These are phyloP conservation scores for Didymosphaeria variabile DNA, from an alignment of 2,329 filamentous ascomycete species.

Conservation along the genomic window DNA sequence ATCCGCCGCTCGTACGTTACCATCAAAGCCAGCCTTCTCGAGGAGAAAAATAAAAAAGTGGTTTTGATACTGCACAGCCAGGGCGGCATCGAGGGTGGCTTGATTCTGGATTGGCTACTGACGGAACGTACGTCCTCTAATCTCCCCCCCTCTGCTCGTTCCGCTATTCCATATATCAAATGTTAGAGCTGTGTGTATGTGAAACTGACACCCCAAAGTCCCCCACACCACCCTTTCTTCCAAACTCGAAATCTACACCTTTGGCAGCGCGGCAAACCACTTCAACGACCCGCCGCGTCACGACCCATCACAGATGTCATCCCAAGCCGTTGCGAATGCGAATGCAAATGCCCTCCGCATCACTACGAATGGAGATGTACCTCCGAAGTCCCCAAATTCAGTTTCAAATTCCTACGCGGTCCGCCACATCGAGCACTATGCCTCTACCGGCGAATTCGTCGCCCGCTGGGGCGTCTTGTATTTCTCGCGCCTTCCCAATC, in stretches of 20 bases:
- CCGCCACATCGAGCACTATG: slow-evolving; percentile 79
- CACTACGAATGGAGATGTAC: no score
- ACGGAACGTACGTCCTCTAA: slow-evolving; percentile 71
- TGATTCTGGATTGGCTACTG: slow-evolving; percentile 80
- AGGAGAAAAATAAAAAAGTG: slow-evolving; percentile 71
- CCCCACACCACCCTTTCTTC: slow-evolving; percentile 27
- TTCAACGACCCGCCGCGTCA: slow-evolving; percentile 75
- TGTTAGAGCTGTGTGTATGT: not conserved
- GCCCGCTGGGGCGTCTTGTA: slow-evolving; percentile 77
- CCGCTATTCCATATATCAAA: not conserved
- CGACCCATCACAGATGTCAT: not conserved
- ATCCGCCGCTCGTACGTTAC: slow-evolving; percentile 65
- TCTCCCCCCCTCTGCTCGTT: slow-evolving; percentile 55
- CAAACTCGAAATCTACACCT: slow-evolving; percentile 72
- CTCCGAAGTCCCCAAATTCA: slow-evolving; percentile 41
- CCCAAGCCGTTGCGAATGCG: no score
- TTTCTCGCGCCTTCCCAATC: slow-evolving; percentile 64
- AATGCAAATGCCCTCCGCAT: no score
- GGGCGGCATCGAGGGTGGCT: slow-evolving; percentile 76
- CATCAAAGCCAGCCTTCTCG: slow-evolving; percentile 70
- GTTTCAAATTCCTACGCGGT: not conserved
- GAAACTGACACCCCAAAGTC: slow-evolving; percentile 52
- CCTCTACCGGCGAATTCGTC: slow-evolving; percentile 77
- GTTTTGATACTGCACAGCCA: slow-evolving; percentile 80
- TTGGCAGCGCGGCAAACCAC: slow-evolving; percentile 80